Evolutionary conservation across 805 yeast species (phyloP), one percentile per base, ranked within the genome.

Genomic region (Suhomyces pyralidae): DNA sequence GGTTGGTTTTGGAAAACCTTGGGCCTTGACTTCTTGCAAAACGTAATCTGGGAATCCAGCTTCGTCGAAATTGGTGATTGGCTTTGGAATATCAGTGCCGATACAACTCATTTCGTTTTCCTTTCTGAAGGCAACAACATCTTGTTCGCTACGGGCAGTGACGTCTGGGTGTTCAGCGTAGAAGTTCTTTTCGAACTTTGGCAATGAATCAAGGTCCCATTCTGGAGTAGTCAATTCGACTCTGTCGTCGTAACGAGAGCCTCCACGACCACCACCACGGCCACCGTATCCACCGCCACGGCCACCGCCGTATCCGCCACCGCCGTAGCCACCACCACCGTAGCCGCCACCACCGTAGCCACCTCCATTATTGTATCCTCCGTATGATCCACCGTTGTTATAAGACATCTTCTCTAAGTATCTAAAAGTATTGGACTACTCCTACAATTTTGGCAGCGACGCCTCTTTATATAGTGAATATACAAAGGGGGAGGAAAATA

Each of bases 1-100:
- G 52, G 99, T 94, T 64, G 99, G 99, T 59, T 78, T 82, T 52
- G 86, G 94, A 78, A 94, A 94, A 56, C 98, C 98, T 75, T 89
- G 91, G 55, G 85, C 85, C 74, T 88, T 83, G 63, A 94, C 92
- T 80, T 93, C 97, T 54, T 74, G 78, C 67, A 94, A 80, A 45
- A 93, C 97, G 70, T 93, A 92, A 63, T 84, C 88, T 60, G 99
- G 99, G 82, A 94, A 93, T 46, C 97, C 97, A 67, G 97, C 97
- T 79, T 94, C 98, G 60, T 94, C 97, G 63, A 94, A 94, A 48
- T 81, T 64, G 61, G 93, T 85, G 66, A 94, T 88, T 64, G 99
- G 99, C 76, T 91, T 88, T 63, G 98, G 98, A 63, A 94, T 90
- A 60, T 91, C 88, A 47, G 76, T 68, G 63, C 99, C 99, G 55